phyloP scores from a whole-genome alignment of 768 basidiomycete species.

The Obba rivulosa region DNA sequence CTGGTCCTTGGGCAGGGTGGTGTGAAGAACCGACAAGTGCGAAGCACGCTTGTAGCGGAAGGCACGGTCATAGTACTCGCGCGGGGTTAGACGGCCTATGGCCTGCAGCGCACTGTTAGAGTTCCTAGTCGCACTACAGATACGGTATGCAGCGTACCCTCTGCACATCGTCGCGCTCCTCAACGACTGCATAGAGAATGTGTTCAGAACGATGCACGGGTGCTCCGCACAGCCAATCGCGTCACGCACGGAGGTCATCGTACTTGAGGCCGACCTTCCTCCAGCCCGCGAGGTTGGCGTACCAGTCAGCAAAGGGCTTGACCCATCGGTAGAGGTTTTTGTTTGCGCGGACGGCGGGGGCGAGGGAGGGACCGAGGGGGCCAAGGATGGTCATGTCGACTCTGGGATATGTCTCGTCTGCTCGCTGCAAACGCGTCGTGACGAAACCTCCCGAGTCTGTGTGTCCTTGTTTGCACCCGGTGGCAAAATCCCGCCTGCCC shows the following conservation, averaged over 20 bases:
- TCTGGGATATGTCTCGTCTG: slow-evolving; percentile 1
- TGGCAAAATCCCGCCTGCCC: slow-evolving; percentile 18
- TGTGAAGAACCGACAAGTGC: slow-evolving; percentile 76
- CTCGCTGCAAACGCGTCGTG: slow-evolving; percentile 9
- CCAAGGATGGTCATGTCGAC: slow-evolving; percentile 41
- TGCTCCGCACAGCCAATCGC: slow-evolving; percentile 1
- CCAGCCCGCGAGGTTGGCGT: slow-evolving; percentile 77
- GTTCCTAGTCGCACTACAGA: neutral
- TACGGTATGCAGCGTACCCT: slow-evolving; percentile 45
- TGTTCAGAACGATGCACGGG: slow-evolving; percentile 1
- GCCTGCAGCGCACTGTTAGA: slow-evolving; percentile 46
- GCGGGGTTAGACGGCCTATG: slow-evolving; percentile 69
- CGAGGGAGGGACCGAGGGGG: slow-evolving; percentile 70
- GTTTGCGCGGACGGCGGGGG: slow-evolving; percentile 67
- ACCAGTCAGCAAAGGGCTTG: slow-evolving; percentile 79
- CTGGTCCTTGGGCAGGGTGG: slow-evolving; percentile 72
- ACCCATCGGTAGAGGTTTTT: slow-evolving; percentile 62
- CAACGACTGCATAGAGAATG: slow-evolving; percentile 47
- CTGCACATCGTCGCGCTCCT: slow-evolving; percentile 75
- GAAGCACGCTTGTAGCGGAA: slow-evolving; percentile 84
- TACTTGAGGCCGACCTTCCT: slow-evolving; percentile 85
- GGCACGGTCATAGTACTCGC: slow-evolving; percentile 84
- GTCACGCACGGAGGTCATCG: slow-evolving; percentile 84
- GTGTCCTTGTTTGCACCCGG: slow-evolving; percentile 36
- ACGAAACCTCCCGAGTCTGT: slow-evolving; percentile 22